phyloP scores from a whole-genome alignment of 148 eudicot species.

The Persicaria maculosa region DNA sequence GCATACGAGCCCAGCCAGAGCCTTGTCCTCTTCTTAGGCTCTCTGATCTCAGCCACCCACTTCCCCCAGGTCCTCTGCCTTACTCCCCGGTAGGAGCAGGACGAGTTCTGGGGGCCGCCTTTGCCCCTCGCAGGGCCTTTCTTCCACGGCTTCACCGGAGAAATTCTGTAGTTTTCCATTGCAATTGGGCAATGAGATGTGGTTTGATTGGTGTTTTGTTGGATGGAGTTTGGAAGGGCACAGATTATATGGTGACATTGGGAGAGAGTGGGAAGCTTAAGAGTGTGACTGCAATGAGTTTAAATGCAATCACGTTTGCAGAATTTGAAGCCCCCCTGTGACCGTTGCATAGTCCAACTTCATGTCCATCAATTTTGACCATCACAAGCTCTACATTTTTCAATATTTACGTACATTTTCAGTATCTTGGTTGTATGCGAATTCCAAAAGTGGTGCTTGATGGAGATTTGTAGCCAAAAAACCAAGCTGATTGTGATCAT shows the following conservation, averaged over 20 bases:
- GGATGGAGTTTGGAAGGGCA: background rate
- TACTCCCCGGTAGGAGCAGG: constrained; percentile 82
- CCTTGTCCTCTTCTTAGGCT: constrained; percentile 85
- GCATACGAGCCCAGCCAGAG: constrained; percentile 95
- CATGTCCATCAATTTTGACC: background rate
- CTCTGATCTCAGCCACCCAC: constrained; percentile 95
- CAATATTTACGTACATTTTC: too few species aligned
- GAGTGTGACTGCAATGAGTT: constrained; percentile 12
- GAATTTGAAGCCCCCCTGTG: constrained; percentile 16
- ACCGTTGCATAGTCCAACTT: constrained; percentile 4
- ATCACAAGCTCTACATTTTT: background rate
- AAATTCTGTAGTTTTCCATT: constrained; percentile 55
- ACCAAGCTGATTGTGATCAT: background rate
- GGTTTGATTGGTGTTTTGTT: background rate
- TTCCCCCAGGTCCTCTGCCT: constrained; percentile 93
- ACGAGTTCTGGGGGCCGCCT: constrained; percentile 83
- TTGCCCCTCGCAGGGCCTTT: constrained; percentile 91
- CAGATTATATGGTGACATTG: background rate
- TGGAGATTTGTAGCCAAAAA: background rate
- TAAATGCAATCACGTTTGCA: constrained; percentile 48
- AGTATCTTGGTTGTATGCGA: background rate
- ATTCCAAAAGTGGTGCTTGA: background rate
- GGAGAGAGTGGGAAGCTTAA: background rate
- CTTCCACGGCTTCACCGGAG: constrained; percentile 79
- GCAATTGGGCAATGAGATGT: background rate